phyloP scores from a whole-genome alignment of 495 filamentous ascomycete genomes.

The Penicillium angulare region DNA sequence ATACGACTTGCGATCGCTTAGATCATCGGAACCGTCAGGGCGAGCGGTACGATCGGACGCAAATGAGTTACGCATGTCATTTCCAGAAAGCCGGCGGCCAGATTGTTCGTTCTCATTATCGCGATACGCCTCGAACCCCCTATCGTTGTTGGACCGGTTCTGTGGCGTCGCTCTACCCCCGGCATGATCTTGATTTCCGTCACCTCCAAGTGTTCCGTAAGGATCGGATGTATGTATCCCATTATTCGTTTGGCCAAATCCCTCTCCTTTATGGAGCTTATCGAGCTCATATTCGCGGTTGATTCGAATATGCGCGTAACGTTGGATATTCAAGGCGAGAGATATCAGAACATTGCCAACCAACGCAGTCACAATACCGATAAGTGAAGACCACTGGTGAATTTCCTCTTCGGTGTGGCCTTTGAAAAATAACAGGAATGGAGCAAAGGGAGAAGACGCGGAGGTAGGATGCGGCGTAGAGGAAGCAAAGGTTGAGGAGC shows the following conservation, averaged over 20 bases:
- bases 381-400: slow-evolving; percentile 84
- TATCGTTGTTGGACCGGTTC: slow-evolving; percentile 2
- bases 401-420: slow-evolving; percentile 46
- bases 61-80: slow-evolving; percentile 30
- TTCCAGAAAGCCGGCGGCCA: slow-evolving; percentile 14
- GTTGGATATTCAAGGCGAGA: slow-evolving; percentile 91
- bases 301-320: slow-evolving; percentile 88
- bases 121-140: slow-evolving; percentile 25
- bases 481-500: slow-evolving; percentile 21
- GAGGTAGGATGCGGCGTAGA: slow-evolving; percentile 11
- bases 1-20: slow-evolving; percentile 59
- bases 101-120: slow-evolving; percentile 20
- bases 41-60: slow-evolving; percentile 41
- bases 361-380: slow-evolving; percentile 91
- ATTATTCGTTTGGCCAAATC: slow-evolving; percentile 25
- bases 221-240: slow-evolving; percentile 14
- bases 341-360: slow-evolving; percentile 90
- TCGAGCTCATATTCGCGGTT: slow-evolving; percentile 58
- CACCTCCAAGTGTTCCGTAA: slow-evolving; percentile 34
- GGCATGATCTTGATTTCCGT: neutral
- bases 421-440: slow-evolving; percentile 23
- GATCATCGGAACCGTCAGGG: slow-evolving; percentile 29
- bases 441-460: slow-evolving; percentile 14
- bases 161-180: slow-evolving; percentile 9
- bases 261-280: slow-evolving; percentile 35